Evolutionary conservation across 2,329 filamentous ascomycete genomes (phyloP).

Genomic region (Penicillium sp.): DNA sequence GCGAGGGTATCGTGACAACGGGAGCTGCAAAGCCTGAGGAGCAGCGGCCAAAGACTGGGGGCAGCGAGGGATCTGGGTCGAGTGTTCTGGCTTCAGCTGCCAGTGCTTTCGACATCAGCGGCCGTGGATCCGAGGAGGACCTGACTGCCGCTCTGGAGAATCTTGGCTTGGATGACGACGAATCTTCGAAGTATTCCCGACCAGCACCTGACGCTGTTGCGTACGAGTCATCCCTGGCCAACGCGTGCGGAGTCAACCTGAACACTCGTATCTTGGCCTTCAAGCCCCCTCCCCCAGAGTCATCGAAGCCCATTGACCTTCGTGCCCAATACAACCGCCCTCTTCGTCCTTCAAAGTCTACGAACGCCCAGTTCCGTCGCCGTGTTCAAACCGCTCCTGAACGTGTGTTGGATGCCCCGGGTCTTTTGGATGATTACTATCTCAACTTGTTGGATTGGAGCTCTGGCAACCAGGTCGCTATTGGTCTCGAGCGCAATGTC

Average conservation of each 20-base stretch:
- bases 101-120: constrained; percentile 62
- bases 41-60: constrained; percentile 69
- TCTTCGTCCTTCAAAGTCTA: constrained; percentile 70
- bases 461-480: constrained; percentile 94
- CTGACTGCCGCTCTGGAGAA: constrained; percentile 75
- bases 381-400: constrained; percentile 93
- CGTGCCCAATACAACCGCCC: constrained; percentile 97
- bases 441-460: constrained; percentile 99
- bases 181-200: constrained; percentile 65
- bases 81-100: constrained; percentile 73
- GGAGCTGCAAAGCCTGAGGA: constrained; percentile 85
- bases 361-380: constrained; percentile 81
- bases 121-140: constrained; percentile 66
- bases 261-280: constrained; percentile 96
- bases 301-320: constrained; percentile 95
- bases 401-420: constrained; percentile 91
- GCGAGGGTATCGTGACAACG: constrained; percentile 79
- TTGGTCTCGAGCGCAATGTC: constrained; percentile 92
- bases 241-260: constrained; percentile 86
- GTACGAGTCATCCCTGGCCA: constrained; percentile 87
- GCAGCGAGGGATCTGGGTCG: constrained; percentile 71
- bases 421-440: constrained; percentile 97
- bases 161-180: constrained; percentile 73
- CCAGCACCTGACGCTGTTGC: constrained; percentile 83
- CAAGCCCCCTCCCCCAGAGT: constrained; percentile 97